Evolutionary conservation across 1,284 basidiomycete species (phyloP).

Genomic region (Meripilus lineatus): DNA sequence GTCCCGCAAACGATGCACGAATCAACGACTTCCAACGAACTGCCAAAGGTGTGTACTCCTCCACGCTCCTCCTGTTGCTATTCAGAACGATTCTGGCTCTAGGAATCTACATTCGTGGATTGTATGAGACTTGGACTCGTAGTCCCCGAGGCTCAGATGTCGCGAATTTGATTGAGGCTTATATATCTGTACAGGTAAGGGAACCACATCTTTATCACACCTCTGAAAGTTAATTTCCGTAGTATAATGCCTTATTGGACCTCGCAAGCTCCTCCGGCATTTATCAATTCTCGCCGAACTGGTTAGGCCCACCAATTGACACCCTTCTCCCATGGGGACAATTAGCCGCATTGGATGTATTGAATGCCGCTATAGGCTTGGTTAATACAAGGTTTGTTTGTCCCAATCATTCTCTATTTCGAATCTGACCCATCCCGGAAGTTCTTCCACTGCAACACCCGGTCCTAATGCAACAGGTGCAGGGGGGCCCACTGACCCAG

Average conservation of each 20-base stretch:
- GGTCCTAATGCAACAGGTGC: neutral
- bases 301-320: constrained; percentile 8
- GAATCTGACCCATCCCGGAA: neutral
- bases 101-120: constrained; percentile 7
- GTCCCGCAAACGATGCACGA: neutral
- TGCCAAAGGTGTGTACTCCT: neutral
- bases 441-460: neutral
- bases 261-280: constrained; percentile 1
- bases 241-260: constrained; percentile 7
- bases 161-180: constrained; percentile 3
- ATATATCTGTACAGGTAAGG: constrained; percentile 6
- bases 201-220: neutral
- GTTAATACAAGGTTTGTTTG: neutral
- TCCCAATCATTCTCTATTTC: too few species aligned
- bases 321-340: constrained; percentile 6
- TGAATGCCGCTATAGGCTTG: constrained; percentile 8
- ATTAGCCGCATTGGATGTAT: constrained; percentile 3
- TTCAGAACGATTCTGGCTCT: too few species aligned
- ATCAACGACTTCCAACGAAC: neutral
- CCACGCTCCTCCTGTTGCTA: neutral
- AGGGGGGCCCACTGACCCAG: neutral
- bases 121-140: constrained; percentile 7
- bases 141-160: neutral
- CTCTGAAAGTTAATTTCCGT: neutral
- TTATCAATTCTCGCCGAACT: constrained; percentile 4